Percentiles rank a stretch among this genome's conserved stretches.
Conservation (phyloP, 73 alveolate genomes). For the Tetrahymena thermophila region DNA sequence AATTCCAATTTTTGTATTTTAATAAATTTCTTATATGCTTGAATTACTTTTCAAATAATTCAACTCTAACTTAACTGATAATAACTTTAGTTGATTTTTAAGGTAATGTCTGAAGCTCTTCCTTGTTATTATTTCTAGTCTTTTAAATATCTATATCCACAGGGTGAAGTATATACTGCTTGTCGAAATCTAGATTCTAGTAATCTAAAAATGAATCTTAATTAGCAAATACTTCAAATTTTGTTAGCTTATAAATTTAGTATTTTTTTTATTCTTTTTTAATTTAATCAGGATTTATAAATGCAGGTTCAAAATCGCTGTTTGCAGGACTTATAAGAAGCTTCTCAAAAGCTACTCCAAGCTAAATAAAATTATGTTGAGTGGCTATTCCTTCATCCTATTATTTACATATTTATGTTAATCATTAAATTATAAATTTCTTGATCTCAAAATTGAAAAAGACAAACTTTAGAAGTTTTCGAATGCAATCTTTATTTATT, state of each 20-base stretch:
- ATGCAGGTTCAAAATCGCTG: neutral
- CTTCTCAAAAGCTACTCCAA: neutral
- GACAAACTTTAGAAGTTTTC: neutral
- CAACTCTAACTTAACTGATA: neutral
- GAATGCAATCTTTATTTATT: neutral
- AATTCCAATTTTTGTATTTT: neutral
- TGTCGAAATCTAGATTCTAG: neutral
- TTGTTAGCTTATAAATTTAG: neutral
- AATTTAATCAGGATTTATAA: neutral
- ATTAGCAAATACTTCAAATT: neutral
- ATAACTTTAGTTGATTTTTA: neutral
- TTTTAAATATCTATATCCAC: neutral
- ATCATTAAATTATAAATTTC: too few relatives aligned
- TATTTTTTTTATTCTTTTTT: neutral
- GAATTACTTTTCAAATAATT: neutral
- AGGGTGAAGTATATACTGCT: neutral
- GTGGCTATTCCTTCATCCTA: neutral
- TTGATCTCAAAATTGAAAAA: too few relatives aligned
- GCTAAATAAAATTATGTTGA: neutral
- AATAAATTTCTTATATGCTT: neutral
- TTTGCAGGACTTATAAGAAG: neutral
- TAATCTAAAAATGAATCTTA: neutral
- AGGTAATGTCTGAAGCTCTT: neutral
- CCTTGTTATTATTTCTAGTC: neutral
- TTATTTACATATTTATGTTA: neutral